Base-by-base conservation (phyloP, 371 early-diverging fungal genomes). In the Thermomucor indicae-seudaticae region DNA sequence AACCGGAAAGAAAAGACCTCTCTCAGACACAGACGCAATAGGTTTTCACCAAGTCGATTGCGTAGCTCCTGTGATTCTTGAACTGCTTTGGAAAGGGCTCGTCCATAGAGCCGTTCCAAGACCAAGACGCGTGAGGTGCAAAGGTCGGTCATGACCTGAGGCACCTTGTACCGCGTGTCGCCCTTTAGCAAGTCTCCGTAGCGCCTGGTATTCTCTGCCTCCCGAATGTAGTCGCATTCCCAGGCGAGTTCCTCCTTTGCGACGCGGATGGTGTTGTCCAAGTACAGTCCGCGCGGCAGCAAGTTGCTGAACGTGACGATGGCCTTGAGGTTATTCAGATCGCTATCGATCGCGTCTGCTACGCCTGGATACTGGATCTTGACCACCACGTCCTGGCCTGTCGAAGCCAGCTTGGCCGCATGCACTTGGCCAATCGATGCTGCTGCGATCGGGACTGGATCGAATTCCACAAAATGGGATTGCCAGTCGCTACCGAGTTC, bases 341-440 rank as follows among this genome's bases (percentile, higher is more conserved):
- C 98, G 37, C 83, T 84, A 49, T 91, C 91, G 54, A 97, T 96
- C 14, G 88, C 84, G 25, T 79, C 71, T 0, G 90, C 90, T 0
- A 97, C 90, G 11, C 96, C 97, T 0, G 98, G 98, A 56, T 98
- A 97, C 64, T 98, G 97, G 20, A 98, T 81, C 60, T 98, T 98
- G 55, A 97, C 91, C 0, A 94, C 96, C 0, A 96, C 93, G 6
- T 60, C 59, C 40, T 76, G 56, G 1, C 72, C 72, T 14, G 62
- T 73, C 0, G 65, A 58, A 0, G 68, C 64, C 4, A 86, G 43
- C n/a, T 63, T 72, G 0, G 91, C 94, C 22, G 71, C 68, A 56
- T 97, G 97, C 0, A 96, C 97, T 71, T 97, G 96, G 4, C 97
- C 97, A 42, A 97, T 97, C 5, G 95, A 96, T 1, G 97, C 97